Conservation (phyloP, 1,284 basidiomycete species). For the Entoloma clypeatum region DNA sequence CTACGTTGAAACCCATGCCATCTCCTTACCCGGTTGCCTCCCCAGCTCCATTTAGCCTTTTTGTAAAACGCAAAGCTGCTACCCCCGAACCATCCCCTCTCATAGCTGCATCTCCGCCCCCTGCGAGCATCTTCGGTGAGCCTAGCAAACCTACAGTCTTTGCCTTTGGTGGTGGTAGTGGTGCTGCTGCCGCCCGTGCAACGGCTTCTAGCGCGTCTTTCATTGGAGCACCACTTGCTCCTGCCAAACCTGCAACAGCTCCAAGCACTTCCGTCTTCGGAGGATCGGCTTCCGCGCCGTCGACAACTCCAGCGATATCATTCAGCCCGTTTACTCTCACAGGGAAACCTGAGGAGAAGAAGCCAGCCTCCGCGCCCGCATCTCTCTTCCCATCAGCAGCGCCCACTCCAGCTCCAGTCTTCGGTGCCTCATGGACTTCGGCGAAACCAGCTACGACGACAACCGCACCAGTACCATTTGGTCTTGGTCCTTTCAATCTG, state of each 20-base stretch:
- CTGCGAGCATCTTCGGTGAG: no score
- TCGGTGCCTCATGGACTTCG: neutral
- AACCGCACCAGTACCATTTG: neutral
- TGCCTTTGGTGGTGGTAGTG: no score
- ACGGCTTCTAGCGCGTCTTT: neutral
- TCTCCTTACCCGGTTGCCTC: slow-evolving; percentile 11
- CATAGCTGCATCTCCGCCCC: neutral
- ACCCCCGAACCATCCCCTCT: slow-evolving; percentile 14
- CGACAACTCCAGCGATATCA: neutral
- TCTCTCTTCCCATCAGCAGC: no score
- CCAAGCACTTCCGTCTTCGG: neutral
- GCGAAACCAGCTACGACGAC: neutral
- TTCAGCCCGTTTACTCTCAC: neutral
- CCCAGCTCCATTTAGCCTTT: slow-evolving; percentile 16
- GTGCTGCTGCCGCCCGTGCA: no score
- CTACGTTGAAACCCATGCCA: slow-evolving; percentile 7
- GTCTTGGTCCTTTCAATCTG: neutral
- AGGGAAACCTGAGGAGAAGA: no score
- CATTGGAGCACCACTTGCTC: no score
- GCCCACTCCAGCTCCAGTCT: neutral
- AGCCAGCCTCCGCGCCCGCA: no score
- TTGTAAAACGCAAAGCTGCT: slow-evolving; percentile 13
- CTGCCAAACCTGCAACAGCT: neutral
- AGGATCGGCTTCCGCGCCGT: neutral
- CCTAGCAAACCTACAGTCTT: no score